phyloP scores from a whole-genome alignment of 2,329 filamentous ascomycete genomes.

The Fusarium cicatricum region DNA sequence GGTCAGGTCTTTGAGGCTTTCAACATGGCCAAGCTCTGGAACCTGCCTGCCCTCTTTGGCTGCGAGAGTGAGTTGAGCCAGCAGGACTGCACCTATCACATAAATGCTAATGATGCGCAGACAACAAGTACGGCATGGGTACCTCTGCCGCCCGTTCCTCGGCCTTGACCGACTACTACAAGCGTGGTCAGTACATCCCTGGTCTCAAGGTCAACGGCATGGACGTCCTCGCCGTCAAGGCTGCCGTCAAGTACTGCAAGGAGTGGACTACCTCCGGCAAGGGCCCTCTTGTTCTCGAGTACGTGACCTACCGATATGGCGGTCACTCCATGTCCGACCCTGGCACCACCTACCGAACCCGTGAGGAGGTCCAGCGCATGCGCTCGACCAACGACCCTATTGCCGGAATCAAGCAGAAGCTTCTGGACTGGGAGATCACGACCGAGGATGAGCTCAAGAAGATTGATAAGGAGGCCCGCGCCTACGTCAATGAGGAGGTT shows the following conservation, averaged over 20 bases:
- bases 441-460: slow-evolving; percentile 95
- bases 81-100: background rate
- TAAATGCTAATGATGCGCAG: slow-evolving; percentile 55
- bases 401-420: slow-evolving; percentile 96
- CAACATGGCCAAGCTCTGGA: slow-evolving; percentile 99
- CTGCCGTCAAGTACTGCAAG: slow-evolving; percentile 93
- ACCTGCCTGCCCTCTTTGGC: slow-evolving; percentile 91
- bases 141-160: slow-evolving; percentile 94
- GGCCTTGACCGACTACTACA: slow-evolving; percentile 99
- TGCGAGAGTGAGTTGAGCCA: slow-evolving; percentile 83
- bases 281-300: slow-evolving; percentile 95
- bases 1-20: slow-evolving; percentile 99
- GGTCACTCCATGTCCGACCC: slow-evolving; percentile 99
- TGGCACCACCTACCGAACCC: slow-evolving; percentile 97
- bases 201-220: slow-evolving; percentile 99
- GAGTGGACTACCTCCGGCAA: slow-evolving; percentile 84
- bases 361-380: slow-evolving; percentile 99
- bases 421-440: slow-evolving; percentile 92
- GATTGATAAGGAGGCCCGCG: slow-evolving; percentile 93
- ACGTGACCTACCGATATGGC: slow-evolving; percentile 98
- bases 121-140: slow-evolving; percentile 99
- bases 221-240: slow-evolving; percentile 98
- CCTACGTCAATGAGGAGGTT: slow-evolving; percentile 87
- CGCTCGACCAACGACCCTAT: slow-evolving; percentile 98
- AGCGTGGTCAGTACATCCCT: slow-evolving; percentile 99